Base-by-base conservation (phyloP, 306 rosid species). In the Lagenaria siceraria region DNA sequence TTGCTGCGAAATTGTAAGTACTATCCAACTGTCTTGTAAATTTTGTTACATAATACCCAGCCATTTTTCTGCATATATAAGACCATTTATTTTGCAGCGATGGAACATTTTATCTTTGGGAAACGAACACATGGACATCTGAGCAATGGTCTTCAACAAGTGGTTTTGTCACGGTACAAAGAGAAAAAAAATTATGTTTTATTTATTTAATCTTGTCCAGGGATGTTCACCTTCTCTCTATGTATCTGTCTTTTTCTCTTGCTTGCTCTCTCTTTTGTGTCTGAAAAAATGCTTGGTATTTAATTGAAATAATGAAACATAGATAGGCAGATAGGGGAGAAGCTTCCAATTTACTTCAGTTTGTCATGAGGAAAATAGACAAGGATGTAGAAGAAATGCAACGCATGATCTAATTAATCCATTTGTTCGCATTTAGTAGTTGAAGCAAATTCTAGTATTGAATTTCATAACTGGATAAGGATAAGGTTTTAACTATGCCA, bases 91-190 rank as follows among this genome's bases (percentile, higher is more conserved):
- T 56, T 56, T 66, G 66, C 88, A 95, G 97, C 87, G 97, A 95
- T 65, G 97, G 97, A 36, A 90, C 95, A 31, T 95, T 95, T 89
- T 95, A 90, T 89, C 97, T 92, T 12, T 95, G 98, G 98, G 98
- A 95, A 83, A 95, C 97, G 29, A 95, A 90, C 86, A 88, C 96
- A 36, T 95, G 98, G 98, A 89, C 91, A 59, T 95, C 97, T 75
- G 98, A 90, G 65, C 88, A 87, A 78, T 95, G 98, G 98, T 90
- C 98, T 29, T 84, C 97, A 63, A 76, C 91, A 75, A 95, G 96
- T 48, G 96, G 98, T 68, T 95, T 92, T 81, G 93, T 90, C 76
- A 89, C 87, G 93, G 98, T 95, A 85, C 78, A 38, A 51, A 15
- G n/a, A n/a, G n/a, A 31, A 58, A 80, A 66, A 63, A 49, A 48